Evolutionary conservation across 805 yeast species (phyloP).

Genomic region (Saccharomycopsis selenospora): DNA sequence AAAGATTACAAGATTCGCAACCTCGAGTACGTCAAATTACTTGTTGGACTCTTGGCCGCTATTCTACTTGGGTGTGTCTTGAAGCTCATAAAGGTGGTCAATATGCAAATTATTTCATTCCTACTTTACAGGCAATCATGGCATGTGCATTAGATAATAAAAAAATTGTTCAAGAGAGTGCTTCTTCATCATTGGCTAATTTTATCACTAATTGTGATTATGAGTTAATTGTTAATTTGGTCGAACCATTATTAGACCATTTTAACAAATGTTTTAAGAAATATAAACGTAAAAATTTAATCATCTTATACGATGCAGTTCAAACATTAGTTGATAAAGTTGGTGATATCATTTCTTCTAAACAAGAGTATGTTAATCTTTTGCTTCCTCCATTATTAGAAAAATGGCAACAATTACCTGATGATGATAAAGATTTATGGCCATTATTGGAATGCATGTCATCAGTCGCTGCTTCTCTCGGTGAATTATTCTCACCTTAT

Average conservation of each 20-base stretch:
- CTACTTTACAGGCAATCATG: constrained; percentile 72
- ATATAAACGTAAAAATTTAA: constrained; percentile 77
- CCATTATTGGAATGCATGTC: constrained; percentile 91
- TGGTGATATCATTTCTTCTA: constrained; percentile 49
- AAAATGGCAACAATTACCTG: constrained; percentile 71
- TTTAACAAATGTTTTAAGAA: constrained; percentile 65
- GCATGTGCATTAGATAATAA: constrained; percentile 71
- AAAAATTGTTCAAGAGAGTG: constrained; percentile 93
- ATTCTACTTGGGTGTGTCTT: constrained; percentile 70
- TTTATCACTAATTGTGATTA: constrained; percentile 73
- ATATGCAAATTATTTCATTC: constrained; percentile 61
- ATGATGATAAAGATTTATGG: constrained; percentile 82
- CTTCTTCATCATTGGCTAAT: constrained; percentile 78
- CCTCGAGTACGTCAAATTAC: constrained; percentile 87
- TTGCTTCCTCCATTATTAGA: constrained; percentile 75
- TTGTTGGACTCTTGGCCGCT: constrained; percentile 93
- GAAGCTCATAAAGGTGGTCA: constrained; percentile 58
- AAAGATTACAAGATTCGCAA: constrained; percentile 64
- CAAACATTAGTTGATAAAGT: constrained; percentile 81
- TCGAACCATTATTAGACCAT: constrained; percentile 60
- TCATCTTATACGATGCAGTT: constrained; percentile 81
- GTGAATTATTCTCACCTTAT: constrained; percentile 79
- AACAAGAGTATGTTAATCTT: constrained; percentile 49
- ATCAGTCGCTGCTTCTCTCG: constrained; percentile 79
- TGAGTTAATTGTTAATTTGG: constrained; percentile 50